Evolutionary conservation across 148 eudicot genomes (phyloP).

Genomic region (Limonium bicolor): DNA sequence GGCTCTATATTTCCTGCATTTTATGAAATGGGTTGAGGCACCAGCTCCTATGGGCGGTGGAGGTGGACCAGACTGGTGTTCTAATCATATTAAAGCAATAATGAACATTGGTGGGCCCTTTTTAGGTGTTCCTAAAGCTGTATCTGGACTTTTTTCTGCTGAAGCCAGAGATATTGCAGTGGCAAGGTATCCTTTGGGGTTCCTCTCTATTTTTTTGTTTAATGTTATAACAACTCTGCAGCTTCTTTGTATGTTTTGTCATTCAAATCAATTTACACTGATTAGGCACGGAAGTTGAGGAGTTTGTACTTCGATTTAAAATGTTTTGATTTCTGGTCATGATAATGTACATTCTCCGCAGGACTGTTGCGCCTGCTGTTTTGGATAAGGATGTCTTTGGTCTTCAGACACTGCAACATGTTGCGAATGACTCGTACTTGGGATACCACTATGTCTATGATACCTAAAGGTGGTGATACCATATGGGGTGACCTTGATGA

Average conservation of each 20-base stretch:
- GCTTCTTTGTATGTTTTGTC: too few relatives aligned
- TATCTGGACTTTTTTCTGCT: conserved; percentile 85
- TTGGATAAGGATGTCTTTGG: conserved; percentile 66
- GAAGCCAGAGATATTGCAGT: conserved; percentile 94
- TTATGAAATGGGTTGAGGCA: conserved; percentile 99
- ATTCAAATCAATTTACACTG: too few relatives aligned
- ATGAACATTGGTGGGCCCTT: conserved; percentile 96
- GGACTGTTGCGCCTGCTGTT: conserved; percentile 79
- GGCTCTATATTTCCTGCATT: conserved; percentile 78
- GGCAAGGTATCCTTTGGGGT: conserved; percentile 45
- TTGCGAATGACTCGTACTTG: conserved; percentile 96
- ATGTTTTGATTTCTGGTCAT: neutral
- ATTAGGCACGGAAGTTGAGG: too few relatives aligned
- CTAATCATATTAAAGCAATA: conserved; percentile 78
- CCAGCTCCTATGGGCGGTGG: conserved; percentile 99
- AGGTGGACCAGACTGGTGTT: conserved; percentile 90
- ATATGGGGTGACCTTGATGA: conserved; percentile 96
- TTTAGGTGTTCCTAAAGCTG: conserved; percentile 91
- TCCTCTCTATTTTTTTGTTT: conserved; percentile 7
- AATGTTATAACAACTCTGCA: neutral
- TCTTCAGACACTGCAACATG: conserved; percentile 65
- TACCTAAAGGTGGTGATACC: conserved; percentile 91
- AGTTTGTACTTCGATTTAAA: too few relatives aligned
- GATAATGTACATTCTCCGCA: conserved; percentile 18
- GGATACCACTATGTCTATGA: conserved; percentile 98